Conservation (phyloP, 1,284 basidiomycete species). For the Leccinum griseonigrum region DNA sequence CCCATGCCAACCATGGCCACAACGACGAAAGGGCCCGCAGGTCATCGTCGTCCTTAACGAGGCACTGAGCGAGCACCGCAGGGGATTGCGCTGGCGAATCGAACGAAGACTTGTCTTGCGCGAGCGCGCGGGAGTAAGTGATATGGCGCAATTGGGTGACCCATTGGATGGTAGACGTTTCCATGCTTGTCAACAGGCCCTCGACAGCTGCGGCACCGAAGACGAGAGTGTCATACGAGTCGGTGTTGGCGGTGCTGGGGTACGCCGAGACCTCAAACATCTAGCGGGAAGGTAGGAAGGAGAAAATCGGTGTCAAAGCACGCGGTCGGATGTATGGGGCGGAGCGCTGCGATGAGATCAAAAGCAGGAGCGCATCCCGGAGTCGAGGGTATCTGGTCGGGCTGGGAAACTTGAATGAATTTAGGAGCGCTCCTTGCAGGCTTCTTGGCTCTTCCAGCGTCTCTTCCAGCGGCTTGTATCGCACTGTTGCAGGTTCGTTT, state of each 20-base stretch:
- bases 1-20: no score
- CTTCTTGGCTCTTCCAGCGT: background rate
- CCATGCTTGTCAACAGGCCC: conserved; percentile 75
- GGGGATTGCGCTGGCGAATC: conserved; percentile 43
- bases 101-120: conserved; percentile 91
- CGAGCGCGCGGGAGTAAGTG: conserved; percentile 63
- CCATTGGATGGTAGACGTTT: conserved; percentile 77
- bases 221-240: conserved; percentile 64
- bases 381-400: background rate
- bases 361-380: conserved; percentile 4
- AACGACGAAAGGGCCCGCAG: no score
- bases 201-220: conserved; percentile 75
- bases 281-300: conserved; percentile 82
- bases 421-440: conserved; percentile 28
- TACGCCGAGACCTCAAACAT: conserved; percentile 78
- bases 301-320: conserved; percentile 90
- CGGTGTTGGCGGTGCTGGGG: conserved; percentile 64
- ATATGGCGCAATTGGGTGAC: conserved; percentile 62
- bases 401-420: background rate
- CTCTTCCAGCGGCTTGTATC: conserved; percentile 30
- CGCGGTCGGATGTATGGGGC: conserved; percentile 63
- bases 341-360: conserved; percentile 43
- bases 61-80: no score
- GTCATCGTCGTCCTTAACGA: no score
- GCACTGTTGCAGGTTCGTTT: conserved; percentile 42